phyloP scores from a whole-genome alignment of 345 rosid species.

The Brassica juncea region DNA sequence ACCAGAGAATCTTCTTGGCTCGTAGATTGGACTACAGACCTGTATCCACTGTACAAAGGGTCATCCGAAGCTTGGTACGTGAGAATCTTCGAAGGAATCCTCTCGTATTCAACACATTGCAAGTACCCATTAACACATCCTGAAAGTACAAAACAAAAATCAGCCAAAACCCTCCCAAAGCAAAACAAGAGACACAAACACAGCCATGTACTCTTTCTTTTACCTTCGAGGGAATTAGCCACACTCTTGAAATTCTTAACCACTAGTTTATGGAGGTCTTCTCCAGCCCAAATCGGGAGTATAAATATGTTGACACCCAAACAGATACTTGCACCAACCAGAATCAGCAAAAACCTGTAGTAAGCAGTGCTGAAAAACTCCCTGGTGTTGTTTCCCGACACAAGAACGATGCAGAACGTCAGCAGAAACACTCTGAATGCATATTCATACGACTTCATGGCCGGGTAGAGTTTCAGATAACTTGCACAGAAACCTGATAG shows the following conservation, averaged over 20 bases:
- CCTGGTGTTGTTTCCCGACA: slow-evolving; percentile 63
- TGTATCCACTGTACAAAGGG: slow-evolving; percentile 72
- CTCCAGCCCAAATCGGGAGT: slow-evolving; percentile 92
- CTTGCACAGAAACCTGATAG: slow-evolving; percentile 63
- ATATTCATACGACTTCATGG: slow-evolving; percentile 79
- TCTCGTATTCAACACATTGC: slow-evolving; percentile 74
- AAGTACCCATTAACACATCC: slow-evolving; percentile 82
- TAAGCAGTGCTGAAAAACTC: slow-evolving; percentile 60
- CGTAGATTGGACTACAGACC: slow-evolving; percentile 80
- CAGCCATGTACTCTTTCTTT: slow-evolving; percentile 11
- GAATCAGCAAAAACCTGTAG: slow-evolving; percentile 65
- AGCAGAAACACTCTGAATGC: slow-evolving; percentile 84
- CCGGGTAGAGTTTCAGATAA: slow-evolving; percentile 65
- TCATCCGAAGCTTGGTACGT: slow-evolving; percentile 91
- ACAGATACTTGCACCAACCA: slow-evolving; percentile 66
- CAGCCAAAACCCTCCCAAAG: not conserved
- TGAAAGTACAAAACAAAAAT: slow-evolving; percentile 31
- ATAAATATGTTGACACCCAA: slow-evolving; percentile 62
- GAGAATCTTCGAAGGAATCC: slow-evolving; percentile 86
- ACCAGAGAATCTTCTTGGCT: slow-evolving; percentile 91
- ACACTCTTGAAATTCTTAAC: slow-evolving; percentile 83
- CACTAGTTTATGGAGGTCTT: slow-evolving; percentile 85
- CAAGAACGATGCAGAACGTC: slow-evolving; percentile 84
- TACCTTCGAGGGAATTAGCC: slow-evolving; percentile 85
- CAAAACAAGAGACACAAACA: not conserved